Base-by-base conservation (phyloP, 148 eudicot genomes). In the Vaccinium macrocarpon region DNA sequence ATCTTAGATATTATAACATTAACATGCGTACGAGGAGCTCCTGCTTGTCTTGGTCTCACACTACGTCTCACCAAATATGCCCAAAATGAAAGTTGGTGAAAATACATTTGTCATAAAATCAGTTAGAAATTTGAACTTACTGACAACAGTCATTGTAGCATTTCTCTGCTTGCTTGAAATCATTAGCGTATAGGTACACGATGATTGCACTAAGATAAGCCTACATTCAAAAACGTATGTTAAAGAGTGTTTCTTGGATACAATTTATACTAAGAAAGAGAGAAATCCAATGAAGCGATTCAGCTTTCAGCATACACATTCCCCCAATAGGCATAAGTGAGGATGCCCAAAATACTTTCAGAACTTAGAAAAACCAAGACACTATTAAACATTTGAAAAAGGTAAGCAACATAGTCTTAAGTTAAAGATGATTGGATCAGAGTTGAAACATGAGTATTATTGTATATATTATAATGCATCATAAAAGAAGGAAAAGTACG, bases 201-300 rank as follows among this genome's bases (percentile, higher is more conserved):
- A 95, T 86, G 80, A 95, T 92, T 52, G 98, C 98, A 91, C 97
- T 90, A 38, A 95, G 91, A 88, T 95, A 95, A 73, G 95, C 98
- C 95, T 92, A 21, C 84, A 87, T 29, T 77, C 79, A 79, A 66
- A 35, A 84, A 48, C 32, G 27, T 27, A 25, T 11, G 1, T 56
- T 48, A 72, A 84, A 84, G 35, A 79, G 32, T 53, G 68, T 51
- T 32, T 74, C 75, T 70, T 50, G 23, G 68, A 80, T 15, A 72
- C 59, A 3, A 7, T 38, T 50, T 56, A 19, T 49, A 51, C 18
- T 23, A 61, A n/a, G 21, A 42, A 7, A 56, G 18, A 19, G 71
- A 82, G 35, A 23, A 25, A 61, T 46, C 46, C 61, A 18, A 76
- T 46, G n/a, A 76, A 7, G 75, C 3, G 29, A 76, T 15, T 23